Conservation (phyloP, 306 rosid genomes). For the Prinsepia uniflora region DNA sequence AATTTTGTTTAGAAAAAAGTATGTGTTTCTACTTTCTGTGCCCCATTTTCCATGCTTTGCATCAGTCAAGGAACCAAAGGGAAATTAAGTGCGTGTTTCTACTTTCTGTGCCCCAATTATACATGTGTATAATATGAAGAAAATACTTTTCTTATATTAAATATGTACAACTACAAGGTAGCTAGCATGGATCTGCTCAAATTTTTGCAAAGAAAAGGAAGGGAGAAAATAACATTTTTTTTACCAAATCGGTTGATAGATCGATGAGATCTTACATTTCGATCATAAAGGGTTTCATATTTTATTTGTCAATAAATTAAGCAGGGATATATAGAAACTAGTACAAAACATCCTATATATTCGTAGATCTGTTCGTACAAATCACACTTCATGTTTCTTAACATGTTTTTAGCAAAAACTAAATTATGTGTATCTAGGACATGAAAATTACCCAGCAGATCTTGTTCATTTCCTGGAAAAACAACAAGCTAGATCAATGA, state of each 20-base stretch:
- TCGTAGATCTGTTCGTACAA: slow-evolving; percentile 59
- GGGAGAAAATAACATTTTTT: slow-evolving; percentile 17
- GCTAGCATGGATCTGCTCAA: slow-evolving; percentile 1
- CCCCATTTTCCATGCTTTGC: too few species aligned
- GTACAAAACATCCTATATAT: slow-evolving; percentile 27
- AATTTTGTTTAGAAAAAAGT: too few species aligned
- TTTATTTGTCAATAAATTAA: slow-evolving; percentile 30
- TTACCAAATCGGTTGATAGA: slow-evolving; percentile 50
- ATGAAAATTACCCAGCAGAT: slow-evolving; percentile 18
- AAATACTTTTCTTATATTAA: slow-evolving; percentile 10
- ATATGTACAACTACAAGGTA: too few species aligned
- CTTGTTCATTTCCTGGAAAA: neutral
- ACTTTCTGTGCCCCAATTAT: neutral
- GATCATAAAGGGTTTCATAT: neutral
- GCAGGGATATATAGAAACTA: neutral
- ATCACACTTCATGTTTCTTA: slow-evolving; percentile 32
- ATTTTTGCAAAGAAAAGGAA: slow-evolving; percentile 55
- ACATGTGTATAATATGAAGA: neutral
- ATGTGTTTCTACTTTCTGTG: too few species aligned
- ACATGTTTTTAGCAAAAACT: slow-evolving; percentile 45
- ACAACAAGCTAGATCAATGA: neutral
- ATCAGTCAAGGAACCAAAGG: neutral
- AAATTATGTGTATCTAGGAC: neutral
- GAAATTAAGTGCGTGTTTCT: neutral
- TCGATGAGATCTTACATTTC: slow-evolving; percentile 28